Conservation (phyloP, 2,329 filamentous ascomycete species). For the Paradendryphiella salina region DNA sequence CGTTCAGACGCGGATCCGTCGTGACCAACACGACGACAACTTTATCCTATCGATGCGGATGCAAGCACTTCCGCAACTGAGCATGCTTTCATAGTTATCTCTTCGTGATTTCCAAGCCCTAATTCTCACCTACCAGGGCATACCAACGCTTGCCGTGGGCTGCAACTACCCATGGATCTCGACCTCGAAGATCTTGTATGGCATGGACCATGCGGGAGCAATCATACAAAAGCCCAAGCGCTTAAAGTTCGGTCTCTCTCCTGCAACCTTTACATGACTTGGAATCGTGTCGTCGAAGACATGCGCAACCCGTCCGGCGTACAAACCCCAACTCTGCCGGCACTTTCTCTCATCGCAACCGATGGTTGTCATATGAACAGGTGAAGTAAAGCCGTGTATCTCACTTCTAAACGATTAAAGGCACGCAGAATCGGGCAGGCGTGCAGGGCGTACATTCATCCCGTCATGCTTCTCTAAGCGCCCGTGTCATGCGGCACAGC, state of each 20-base stretch:
- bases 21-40: constrained; percentile 3
- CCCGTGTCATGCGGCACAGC: constrained; percentile 8
- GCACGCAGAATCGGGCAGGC: constrained; percentile 1
- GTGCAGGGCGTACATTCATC: constrained; percentile 7
- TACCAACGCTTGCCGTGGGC: neutral
- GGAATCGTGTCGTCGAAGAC: neutral
- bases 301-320: neutral
- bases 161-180: neutral
- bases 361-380: neutral
- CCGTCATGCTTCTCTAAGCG: constrained; percentile 15
- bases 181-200: neutral
- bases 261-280: constrained; percentile 4
- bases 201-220: neutral
- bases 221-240: neutral
- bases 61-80: neutral
- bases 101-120: neutral
- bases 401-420: constrained; percentile 7
- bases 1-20: constrained; percentile 1
- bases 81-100: neutral
- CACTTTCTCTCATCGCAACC: neutral
- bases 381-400: constrained; percentile 2
- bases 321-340: neutral
- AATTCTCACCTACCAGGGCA: neutral
- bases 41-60: neutral
- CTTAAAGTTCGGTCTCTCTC: constrained; percentile 1